Evolutionary conservation across 495 filamentous ascomycete genomes (phyloP), one percentile per base, ranked within the genome.

Genomic region (Talaromyces wortmannii): DNA sequence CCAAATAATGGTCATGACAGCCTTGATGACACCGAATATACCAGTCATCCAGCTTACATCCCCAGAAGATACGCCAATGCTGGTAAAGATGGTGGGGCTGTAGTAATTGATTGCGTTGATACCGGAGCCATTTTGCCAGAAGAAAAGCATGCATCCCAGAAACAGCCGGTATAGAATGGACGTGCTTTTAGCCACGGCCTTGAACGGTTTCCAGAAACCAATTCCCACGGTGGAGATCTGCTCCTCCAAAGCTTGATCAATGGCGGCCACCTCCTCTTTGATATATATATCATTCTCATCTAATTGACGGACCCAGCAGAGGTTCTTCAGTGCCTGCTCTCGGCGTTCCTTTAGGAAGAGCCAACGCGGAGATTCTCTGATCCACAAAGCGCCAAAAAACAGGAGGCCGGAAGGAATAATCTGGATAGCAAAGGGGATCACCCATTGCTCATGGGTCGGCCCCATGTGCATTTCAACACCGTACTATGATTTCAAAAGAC

Each of bases 81-180:
- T 74, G 56, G 67, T 70, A 69, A 86, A 85, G 31, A 85, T 79
- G 0, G 78, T 81, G 7, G 81, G 81, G 5, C 67, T 73, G 67
- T 84, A 86, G 67, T 84, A 85, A 72, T 87, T 86, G 65, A 86
- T 83, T 23, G 82, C 81, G 52, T 87, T 86, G 67, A 86, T 87
- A 16, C 85, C 83, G 4, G 75, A 78, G 5, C 79, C 73, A 52
- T 88, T 88, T 61, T 88, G 84, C 73, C 78, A 85, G 50, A 86
- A 69, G 75, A 88, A 86, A 30, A 86, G 80, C 70, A 81, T 78
- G 60, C 79, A 79, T 33, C 85, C 83, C 33, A 87, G 72, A 71
- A 87, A 81, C 63, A 87, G 80, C 30, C 84, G 80, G 74, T 78
- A 88, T 58, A 76, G 72, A 11, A 85, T 71, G 57, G 72, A 75